phyloP scores from a whole-genome alignment of 2,329 filamentous ascomycete species.

The Verticillium isaacii region DNA sequence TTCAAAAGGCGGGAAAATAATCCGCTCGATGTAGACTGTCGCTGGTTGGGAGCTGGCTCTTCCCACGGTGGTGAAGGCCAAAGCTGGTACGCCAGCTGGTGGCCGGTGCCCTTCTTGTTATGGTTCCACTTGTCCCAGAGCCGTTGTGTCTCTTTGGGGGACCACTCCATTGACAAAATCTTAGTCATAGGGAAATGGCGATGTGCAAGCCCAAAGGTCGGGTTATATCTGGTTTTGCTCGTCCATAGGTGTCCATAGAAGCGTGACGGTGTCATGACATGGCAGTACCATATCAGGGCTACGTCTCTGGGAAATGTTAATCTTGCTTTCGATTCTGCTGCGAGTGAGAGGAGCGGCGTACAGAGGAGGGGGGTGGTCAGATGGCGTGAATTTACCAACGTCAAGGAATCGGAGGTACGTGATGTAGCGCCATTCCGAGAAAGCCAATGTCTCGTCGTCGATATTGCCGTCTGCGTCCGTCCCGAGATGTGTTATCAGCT shows the following conservation, averaged over 20 bases:
- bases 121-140: conserved; percentile 9
- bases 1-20: neutral
- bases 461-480: conserved; percentile 5
- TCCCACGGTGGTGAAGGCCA: conserved; percentile 9
- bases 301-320: conserved; percentile 9
- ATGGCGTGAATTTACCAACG: conserved; percentile 3
- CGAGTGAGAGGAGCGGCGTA: neutral
- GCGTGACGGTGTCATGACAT: conserved; percentile 9
- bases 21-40: neutral
- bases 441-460: conserved; percentile 8
- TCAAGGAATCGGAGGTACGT: conserved; percentile 13
- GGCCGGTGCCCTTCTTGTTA: neutral
- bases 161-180: conserved; percentile 9
- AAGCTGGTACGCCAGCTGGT: conserved; percentile 8
- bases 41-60: neutral
- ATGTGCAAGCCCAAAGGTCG: conserved; percentile 11
- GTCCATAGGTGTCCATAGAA: conserved; percentile 13
- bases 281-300: conserved; percentile 15
- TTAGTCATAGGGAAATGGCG: conserved; percentile 10
- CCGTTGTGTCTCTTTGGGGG: conserved; percentile 3
- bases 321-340: neutral
- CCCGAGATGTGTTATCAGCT: conserved; percentile 10
- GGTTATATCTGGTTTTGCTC: conserved; percentile 1
- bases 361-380: conserved; percentile 13
- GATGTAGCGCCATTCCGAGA: conserved; percentile 15